Conservation (phyloP, 2,329 filamentous ascomycete species). For the Elsinoe necatrix region DNA sequence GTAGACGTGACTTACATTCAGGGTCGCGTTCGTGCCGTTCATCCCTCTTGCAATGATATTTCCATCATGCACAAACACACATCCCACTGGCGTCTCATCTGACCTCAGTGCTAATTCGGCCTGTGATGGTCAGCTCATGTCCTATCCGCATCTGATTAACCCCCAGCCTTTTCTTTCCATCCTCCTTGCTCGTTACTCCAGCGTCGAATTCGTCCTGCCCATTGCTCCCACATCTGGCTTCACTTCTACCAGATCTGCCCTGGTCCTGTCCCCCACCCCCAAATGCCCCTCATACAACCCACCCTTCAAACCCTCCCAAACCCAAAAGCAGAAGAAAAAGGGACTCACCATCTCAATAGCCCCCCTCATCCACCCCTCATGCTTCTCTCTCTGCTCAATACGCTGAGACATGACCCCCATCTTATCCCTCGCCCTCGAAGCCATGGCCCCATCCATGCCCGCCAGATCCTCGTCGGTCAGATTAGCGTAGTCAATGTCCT, state of each 20-base stretch:
- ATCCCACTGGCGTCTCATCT: constrained; percentile 94
- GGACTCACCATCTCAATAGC: constrained; percentile 70
- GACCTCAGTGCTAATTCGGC: constrained; percentile 74
- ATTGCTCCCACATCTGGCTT: too few species aligned
- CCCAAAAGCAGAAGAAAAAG: neutral
- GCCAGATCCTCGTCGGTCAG: constrained; percentile 4
- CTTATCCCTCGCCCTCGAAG: constrained; percentile 9
- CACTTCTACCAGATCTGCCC: too few species aligned
- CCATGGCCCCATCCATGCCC: constrained; percentile 8
- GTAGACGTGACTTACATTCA: constrained; percentile 44
- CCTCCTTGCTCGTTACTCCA: neutral
- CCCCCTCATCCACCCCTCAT: constrained; percentile 68
- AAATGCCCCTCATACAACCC: neutral
- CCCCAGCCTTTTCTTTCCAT: too few species aligned
- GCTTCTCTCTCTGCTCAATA: constrained; percentile 37
- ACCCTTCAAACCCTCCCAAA: neutral
- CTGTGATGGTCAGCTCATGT: constrained; percentile 36
- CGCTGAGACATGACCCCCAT: constrained; percentile 16
- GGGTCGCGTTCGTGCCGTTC: constrained; percentile 91
- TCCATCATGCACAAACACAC: constrained; percentile 76
- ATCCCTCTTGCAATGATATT: constrained; percentile 80
- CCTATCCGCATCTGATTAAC: neutral
- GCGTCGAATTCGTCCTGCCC: neutral
- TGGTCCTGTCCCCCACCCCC: neutral
- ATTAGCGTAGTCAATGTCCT: neutral